Conservation (phyloP, 23 red algal genomes). For the Agarophyton chilense region DNA sequence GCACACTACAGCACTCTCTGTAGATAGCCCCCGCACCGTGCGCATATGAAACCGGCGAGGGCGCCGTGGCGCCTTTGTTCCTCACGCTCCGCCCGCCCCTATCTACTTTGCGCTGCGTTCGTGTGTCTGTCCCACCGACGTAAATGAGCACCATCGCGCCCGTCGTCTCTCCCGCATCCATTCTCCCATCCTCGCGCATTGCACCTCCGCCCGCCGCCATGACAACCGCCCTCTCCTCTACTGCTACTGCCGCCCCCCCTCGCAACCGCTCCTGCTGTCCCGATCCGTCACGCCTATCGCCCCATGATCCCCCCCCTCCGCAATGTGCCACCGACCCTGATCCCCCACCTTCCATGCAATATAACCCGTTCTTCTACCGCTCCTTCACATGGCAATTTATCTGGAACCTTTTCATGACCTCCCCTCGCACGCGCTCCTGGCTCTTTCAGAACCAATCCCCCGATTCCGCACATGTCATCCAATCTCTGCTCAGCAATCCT, state of each 20-base stretch:
- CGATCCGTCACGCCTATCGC: background rate
- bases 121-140: no score
- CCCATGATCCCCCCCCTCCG: background rate
- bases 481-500: slow-evolving; percentile 37
- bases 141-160: no score
- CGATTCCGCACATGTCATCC: slow-evolving; percentile 32
- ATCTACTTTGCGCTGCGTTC: no score
- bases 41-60: no score
- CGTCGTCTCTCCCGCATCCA: background rate
- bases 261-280: background rate
- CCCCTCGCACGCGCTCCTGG: slow-evolving; percentile 55
- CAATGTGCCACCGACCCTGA: background rate
- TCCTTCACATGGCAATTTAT: slow-evolving; percentile 54
- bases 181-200: no score
- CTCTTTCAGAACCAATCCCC: slow-evolving; percentile 46
- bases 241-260: background rate
- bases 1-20: no score
- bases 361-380: slow-evolving; percentile 1
- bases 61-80: no score
- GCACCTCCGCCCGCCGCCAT: background rate
- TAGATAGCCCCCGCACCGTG: no score
- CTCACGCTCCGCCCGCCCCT: no score
- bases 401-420: slow-evolving; percentile 50
- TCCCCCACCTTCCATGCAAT: background rate
- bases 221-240: background rate